Evolutionary conservation across 1,139 yeast genomes (phyloP).

Genomic region (Pneumocystis jirovecii): DNA sequence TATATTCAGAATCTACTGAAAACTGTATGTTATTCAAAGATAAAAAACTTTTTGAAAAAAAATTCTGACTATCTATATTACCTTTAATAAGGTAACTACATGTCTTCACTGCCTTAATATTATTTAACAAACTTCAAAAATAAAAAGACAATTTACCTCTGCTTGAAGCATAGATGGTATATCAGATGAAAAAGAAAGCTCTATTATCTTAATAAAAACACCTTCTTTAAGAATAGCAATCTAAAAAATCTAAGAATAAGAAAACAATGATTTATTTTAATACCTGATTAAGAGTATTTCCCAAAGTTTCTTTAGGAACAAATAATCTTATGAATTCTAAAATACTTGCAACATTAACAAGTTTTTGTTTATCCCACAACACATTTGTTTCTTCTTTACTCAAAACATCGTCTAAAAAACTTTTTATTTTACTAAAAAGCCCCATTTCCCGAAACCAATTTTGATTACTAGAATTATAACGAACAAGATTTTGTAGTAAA

Average conservation of each 20-base stretch:
- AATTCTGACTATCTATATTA: neutral
- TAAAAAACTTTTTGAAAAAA: conserved; percentile 4
- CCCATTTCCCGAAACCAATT: conserved; percentile 75
- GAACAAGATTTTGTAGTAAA: conserved; percentile 53
- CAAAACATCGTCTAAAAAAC: neutral
- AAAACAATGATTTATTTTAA: neutral
- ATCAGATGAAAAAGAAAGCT: conserved; percentile 47
- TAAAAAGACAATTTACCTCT: conserved; percentile 21
- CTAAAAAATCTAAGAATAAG: neutral
- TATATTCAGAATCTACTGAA: neutral
- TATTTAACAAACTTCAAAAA: neutral
- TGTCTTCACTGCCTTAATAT: neutral
- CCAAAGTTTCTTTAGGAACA: conserved; percentile 60
- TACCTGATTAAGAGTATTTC: conserved; percentile 44
- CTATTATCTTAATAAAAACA: conserved; percentile 47
- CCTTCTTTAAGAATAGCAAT: conserved; percentile 45
- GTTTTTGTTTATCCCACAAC: conserved; percentile 24
- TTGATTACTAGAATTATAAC: conserved; percentile 82
- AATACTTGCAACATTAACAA: conserved; percentile 30
- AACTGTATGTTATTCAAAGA: conserved; percentile 1
- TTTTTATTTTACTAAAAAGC: conserved; percentile 16
- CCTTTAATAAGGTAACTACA: neutral
- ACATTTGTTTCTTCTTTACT: conserved; percentile 19
- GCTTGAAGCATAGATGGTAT: conserved; percentile 53
- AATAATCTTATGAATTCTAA: conserved; percentile 62